These are phyloP conservation scores for Talaromyces thailandensis DNA, from an alignment of 495 filamentous ascomycete species.

Conservation along the genomic window DNA sequence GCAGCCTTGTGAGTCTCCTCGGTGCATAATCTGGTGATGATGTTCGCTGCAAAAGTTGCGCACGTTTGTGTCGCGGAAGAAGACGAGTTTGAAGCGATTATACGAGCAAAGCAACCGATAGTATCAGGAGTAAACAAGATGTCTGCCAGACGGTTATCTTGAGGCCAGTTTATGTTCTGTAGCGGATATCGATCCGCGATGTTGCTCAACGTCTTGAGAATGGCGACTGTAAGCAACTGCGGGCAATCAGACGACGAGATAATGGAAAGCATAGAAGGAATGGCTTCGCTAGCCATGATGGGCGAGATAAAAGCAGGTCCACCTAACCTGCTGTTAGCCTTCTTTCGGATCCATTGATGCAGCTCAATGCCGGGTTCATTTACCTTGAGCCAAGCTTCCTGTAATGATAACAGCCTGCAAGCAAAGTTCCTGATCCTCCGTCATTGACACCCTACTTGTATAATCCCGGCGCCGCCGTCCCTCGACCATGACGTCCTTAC, in stretches of 20 bases:
- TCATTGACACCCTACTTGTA: constrained; percentile 6
- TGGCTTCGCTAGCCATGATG: constrained; percentile 53
- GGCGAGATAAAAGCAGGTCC: constrained; percentile 71
- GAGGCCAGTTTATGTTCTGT: constrained; percentile 32
- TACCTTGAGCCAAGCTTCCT: constrained; percentile 79
- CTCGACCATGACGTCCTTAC: constrained; percentile 24
- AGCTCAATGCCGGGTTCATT: constrained; percentile 2
- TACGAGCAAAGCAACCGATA: constrained; percentile 48
- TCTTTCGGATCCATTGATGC: background rate
- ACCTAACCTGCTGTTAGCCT: constrained; percentile 38
- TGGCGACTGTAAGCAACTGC: constrained; percentile 55
- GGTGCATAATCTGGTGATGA: constrained; percentile 62
- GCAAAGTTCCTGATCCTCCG: constrained; percentile 53
- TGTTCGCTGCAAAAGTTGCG: constrained; percentile 53
- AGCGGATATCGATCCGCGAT: constrained; percentile 58
- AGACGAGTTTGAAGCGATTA: constrained; percentile 51
- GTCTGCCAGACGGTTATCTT: constrained; percentile 47
- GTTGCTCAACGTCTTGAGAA: constrained; percentile 65
- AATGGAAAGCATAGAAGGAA: constrained; percentile 58
- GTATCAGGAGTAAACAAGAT: constrained; percentile 52
- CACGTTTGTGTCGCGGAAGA: constrained; percentile 49
- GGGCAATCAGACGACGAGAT: constrained; percentile 58
- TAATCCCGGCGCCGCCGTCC: constrained; percentile 10
- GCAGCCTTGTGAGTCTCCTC: constrained; percentile 59
- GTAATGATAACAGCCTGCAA: constrained; percentile 75